Base-by-base conservation (phyloP, 177 flowering plant species). In the Vitis hybrid region DNA sequence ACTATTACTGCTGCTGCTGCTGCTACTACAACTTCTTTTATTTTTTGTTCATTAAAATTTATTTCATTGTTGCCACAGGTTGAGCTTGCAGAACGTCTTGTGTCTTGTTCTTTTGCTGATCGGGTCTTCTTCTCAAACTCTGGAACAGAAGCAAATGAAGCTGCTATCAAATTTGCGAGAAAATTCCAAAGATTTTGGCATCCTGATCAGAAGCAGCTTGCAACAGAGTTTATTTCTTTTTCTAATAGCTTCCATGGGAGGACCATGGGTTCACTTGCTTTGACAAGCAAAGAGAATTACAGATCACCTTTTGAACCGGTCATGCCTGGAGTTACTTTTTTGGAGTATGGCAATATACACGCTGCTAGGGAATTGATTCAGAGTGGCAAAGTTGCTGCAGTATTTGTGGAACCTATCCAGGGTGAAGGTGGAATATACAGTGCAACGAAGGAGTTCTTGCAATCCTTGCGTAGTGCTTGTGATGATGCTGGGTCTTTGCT, bases 121-220 rank as follows among this genome's bases (percentile, higher is more conserved):
- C 89, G 94, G 60, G 94, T 93, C 17, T 95, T 95, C 71, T 92
- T 89, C 71, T 67, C 91, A 12, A 95, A 95, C 75, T 89, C 97
- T 67, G 98, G 98, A 67, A 89, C 98, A 1, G 99, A 95, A 83
- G 99, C 98, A 76, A 95, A 93, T 80, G 99, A 95, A 80, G 98
- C 99, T 62, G 98, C 99, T 44, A 93, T 93, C 59, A 93, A 95
- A 72, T 95, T 93, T 82, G 77, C 97, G 1, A 85, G 98, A 61
- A 92, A 93, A 74, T 93, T 83, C 75, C 98, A 95, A 57, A 76
- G 96, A 76, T 70, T 68, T 68, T 67, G 81, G 11, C 69, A 73
- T 44, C 88, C 95, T 53, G 82, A 87, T 74, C 80, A 56, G 4
- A 78, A 81, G 62, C 73, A 82, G 57, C 90, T 96, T 18, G 86